Percentiles rank a stretch among this genome's conserved stretches.
phyloP scores from a whole-genome alignment of 2,329 filamentous ascomycete genomes.

The Colletotrichum sublineola region DNA sequence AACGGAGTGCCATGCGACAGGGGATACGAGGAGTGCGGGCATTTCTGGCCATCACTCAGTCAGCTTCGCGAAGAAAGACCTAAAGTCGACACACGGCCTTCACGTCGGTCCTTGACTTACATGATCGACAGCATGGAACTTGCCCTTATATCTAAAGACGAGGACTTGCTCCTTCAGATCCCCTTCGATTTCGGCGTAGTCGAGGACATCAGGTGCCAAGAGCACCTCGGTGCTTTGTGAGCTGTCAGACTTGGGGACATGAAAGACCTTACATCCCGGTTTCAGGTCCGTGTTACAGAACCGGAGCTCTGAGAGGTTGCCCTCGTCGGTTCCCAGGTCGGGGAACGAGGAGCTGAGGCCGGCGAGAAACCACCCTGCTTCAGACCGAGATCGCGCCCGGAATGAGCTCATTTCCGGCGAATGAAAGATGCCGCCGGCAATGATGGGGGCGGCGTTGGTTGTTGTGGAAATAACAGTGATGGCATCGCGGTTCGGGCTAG shows the following conservation, averaged over 20 bases:
- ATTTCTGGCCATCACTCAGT: conserved; percentile 60
- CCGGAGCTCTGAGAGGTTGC: conserved; percentile 55
- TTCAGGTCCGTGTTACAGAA: conserved; percentile 56
- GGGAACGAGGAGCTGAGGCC: conserved; percentile 69
- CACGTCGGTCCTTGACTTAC: conserved; percentile 57
- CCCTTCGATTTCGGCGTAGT: conserved; percentile 47
- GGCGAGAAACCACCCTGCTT: conserved; percentile 64
- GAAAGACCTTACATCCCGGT: conserved; percentile 72
- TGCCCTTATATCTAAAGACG: conserved; percentile 73
- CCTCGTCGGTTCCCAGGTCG: conserved; percentile 59
- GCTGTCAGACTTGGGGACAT: conserved; percentile 57
- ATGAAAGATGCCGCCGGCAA: too few species aligned
- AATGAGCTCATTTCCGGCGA: conserved; percentile 45
- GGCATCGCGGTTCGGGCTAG: not conserved
- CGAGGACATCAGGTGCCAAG: conserved; percentile 51
- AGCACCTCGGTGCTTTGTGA: conserved; percentile 54
- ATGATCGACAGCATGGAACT: conserved; percentile 77
- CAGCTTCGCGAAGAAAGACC: too few species aligned
- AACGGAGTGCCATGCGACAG: conserved; percentile 73
- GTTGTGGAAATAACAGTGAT: not conserved
- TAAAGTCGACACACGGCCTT: too few species aligned
- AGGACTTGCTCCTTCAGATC: conserved; percentile 72
- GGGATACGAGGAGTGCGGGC: conserved; percentile 76
- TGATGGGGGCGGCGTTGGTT: too few species aligned
- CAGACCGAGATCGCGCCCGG: conserved; percentile 44